Percentiles rank a stretch among this genome's conserved stretches.
Evolutionary conservation across 441 rosid species (phyloP).

Genomic region (Eruca vesicaria): DNA sequence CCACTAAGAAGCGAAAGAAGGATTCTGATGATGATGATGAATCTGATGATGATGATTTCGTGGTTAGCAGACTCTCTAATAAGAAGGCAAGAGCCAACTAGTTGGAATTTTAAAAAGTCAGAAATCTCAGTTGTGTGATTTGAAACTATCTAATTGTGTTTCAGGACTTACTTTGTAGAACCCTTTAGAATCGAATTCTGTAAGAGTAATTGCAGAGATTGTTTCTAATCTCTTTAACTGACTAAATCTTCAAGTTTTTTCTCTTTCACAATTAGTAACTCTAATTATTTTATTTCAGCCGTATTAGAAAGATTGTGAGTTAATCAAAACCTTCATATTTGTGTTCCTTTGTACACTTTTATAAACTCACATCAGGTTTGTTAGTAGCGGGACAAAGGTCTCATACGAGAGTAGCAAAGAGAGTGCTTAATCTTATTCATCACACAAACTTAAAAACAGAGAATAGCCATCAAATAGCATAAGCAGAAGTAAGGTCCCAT

Average conservation of each 20-base stretch:
- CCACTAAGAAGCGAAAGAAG: constrained; percentile 53
- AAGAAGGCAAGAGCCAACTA: constrained; percentile 34
- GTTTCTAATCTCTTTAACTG: background rate
- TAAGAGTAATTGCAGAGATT: constrained; percentile 6
- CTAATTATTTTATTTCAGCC: background rate
- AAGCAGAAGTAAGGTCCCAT: background rate
- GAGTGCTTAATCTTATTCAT: no score
- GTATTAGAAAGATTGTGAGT: background rate
- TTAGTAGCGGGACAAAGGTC: no score
- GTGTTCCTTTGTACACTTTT: no score
- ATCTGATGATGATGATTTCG: constrained; percentile 42
- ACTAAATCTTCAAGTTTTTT: background rate
- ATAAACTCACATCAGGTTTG: no score
- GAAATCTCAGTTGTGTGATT: background rate
- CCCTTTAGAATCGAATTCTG: background rate
- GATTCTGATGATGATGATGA: constrained; percentile 47
- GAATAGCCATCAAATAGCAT: background rate
- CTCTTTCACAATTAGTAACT: background rate
- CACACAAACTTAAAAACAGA: background rate
- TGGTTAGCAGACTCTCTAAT: constrained; percentile 24
- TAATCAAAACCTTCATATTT: background rate
- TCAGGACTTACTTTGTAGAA: background rate
- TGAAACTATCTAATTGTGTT: constrained; percentile 4
- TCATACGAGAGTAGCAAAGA: no score
- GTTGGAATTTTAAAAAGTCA: background rate